Base-by-base conservation (phyloP, 2,329 filamentous ascomycete genomes). In the Ascochyta rabiei region DNA sequence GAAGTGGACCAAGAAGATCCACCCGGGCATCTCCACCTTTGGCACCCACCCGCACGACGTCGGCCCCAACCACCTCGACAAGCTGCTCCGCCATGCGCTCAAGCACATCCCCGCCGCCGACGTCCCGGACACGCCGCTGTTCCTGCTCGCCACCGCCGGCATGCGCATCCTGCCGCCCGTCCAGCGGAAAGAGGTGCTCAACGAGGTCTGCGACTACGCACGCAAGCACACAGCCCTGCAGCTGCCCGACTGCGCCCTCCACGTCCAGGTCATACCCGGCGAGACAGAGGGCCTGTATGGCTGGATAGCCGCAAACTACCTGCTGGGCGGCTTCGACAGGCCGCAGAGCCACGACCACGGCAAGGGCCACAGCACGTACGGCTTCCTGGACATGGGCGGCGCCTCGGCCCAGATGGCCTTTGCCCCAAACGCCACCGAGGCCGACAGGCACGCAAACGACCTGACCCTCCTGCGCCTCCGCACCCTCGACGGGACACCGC, bases 371-470 rank as follows among this genome's bases (percentile, higher is more conserved):
- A 90, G 93, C 69, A 99, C 95, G 0, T 99, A 98, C 74, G 95
- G 95, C 0, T 99, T 99, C 69, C 80, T 99, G 57, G 95, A 99
- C 72, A 99, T 99, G 96, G 95, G 95, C 44, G 95, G 95, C 46
- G 95, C 95, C 23, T 98, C 93, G 0, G 93, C 95, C 15, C 95
- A 99, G 77, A 98, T 99, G 69, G 95, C 96, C 0, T 99, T 99
- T 75, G 93, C 93, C 2, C 95, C 95, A 1, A 99, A 99, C 75
- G 79, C 84, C 4, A 98, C 95, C 1, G 95, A 99, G 74, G 88
- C 92, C 1, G 84, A 87, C 68, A 95, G 92, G 70, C 96, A 99
- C 73, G 88, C 91, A 0, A 84, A 97, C 59, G 92, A 98, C 71
- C 79, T 99, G 50, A 96, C 92, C 61, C 75, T 98, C 13, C 77